These are phyloP conservation scores for Xylaria scruposa DNA, from an alignment of 495 filamentous ascomycete genomes.

Conservation along the genomic window DNA sequence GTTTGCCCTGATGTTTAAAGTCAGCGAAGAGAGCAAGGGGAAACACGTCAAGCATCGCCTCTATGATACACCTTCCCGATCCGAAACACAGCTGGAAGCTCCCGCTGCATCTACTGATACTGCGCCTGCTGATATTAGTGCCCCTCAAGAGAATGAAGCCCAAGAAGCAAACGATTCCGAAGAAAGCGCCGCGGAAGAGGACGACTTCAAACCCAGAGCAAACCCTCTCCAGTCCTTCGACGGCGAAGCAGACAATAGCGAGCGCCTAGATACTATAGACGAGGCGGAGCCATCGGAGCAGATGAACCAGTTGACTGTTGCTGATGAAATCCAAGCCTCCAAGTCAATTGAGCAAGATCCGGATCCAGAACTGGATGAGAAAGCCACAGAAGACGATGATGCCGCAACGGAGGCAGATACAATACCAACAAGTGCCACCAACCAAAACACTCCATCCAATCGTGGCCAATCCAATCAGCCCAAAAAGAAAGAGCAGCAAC, in stretches of 20 bases:
- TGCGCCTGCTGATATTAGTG: conserved; percentile 1
- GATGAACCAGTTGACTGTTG: conserved; percentile 41
- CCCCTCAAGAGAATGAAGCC: conserved; percentile 19
- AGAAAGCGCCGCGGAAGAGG: conserved; percentile 32
- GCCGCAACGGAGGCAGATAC: conserved; percentile 31
- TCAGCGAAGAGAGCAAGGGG: conserved; percentile 86
- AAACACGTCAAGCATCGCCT: conserved; percentile 79
- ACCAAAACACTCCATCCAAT: conserved; percentile 32
- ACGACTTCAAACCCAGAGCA: conserved; percentile 40
- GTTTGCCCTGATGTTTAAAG: conserved; percentile 83
- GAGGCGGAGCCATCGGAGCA: conserved; percentile 39
- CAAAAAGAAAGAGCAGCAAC: conserved; percentile 46
- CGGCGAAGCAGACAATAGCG: conserved; percentile 35
- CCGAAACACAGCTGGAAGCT: conserved; percentile 14
- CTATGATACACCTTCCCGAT: conserved; percentile 49
- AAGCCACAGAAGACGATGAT: conserved; percentile 34
- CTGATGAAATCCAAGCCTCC: conserved; percentile 29
- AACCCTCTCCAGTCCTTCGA: conserved; percentile 55
- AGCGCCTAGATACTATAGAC: conserved; percentile 27
- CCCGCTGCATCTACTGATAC: conserved; percentile 11
- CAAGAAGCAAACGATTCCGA: conserved; percentile 32
- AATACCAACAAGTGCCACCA: conserved; percentile 27
- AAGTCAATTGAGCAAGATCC: conserved; percentile 25
- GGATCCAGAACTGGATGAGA: conserved; percentile 30
- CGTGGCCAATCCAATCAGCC: conserved; percentile 35